Evolutionary conservation across 2,329 filamentous ascomycete genomes (phyloP).

Genomic region (Bisporella sp.): DNA sequence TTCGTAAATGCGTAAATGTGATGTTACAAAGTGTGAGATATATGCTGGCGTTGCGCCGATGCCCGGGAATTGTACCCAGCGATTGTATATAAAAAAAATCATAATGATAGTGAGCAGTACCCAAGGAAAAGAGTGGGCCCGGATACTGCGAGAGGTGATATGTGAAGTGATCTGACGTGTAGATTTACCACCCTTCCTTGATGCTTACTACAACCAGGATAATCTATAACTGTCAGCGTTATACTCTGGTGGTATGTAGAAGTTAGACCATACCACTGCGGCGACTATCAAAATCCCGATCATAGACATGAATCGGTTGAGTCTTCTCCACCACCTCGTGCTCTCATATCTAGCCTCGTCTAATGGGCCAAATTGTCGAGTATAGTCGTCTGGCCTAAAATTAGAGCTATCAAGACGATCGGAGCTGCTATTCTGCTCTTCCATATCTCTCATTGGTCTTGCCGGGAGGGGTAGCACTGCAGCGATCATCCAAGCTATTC

Average conservation of each 20-base stretch:
- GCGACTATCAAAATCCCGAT: slow-evolving; percentile 48
- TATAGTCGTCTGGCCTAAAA: slow-evolving; percentile 18
- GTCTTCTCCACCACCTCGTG: slow-evolving; percentile 57
- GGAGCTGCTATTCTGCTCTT: slow-evolving; percentile 32
- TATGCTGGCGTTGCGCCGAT: no score
- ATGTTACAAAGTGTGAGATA: no score
- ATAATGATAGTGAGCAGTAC: no score
- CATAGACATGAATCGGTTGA: slow-evolving; percentile 55
- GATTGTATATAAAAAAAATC: no score
- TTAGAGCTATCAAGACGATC: slow-evolving; percentile 17
- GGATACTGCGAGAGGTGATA: no score
- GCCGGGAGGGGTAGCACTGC: slow-evolving; percentile 65
- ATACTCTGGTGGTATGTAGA: not conserved
- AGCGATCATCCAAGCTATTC: slow-evolving; percentile 70
- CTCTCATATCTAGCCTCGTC: slow-evolving; percentile 38
- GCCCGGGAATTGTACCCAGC: no score
- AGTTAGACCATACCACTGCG: slow-evolving; percentile 39
- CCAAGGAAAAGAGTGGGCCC: no score
- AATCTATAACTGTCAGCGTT: not conserved
- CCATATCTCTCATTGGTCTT: slow-evolving; percentile 45
- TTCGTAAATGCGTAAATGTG: no score
- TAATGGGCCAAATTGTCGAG: slow-evolving; percentile 21
- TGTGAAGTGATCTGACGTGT: not conserved
- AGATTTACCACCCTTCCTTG: slow-evolving; percentile 13
- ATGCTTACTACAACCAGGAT: slow-evolving; percentile 20